A percentile compares a stretch with the other conserved stretches of the same genome.
Evolutionary conservation across 2,329 filamentous ascomycete genomes (phyloP).

Genomic region (Paecilomyces fulvus): DNA sequence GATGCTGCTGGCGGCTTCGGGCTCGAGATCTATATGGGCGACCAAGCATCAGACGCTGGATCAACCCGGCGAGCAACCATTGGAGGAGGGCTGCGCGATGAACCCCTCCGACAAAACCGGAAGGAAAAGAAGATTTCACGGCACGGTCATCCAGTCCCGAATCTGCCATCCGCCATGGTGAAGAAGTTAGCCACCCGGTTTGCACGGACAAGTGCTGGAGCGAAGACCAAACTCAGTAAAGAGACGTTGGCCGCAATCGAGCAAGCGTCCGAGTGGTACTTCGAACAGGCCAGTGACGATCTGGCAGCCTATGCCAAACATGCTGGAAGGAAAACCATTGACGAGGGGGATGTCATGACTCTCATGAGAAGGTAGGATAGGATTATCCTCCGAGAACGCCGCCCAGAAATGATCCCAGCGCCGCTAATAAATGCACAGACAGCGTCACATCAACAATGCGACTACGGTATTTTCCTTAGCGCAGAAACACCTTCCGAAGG

Average conservation of each 20-base stretch:
- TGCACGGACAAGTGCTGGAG: constrained; percentile 55
- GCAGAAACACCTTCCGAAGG: constrained; percentile 69
- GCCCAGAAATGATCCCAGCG: not conserved
- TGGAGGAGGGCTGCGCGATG: constrained; percentile 28
- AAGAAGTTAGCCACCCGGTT: constrained; percentile 60
- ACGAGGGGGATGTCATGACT: constrained; percentile 73
- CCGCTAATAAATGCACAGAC: constrained; percentile 47
- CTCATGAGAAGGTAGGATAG: constrained; percentile 75
- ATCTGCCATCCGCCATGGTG: constrained; percentile 63
- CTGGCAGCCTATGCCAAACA: constrained; percentile 72
- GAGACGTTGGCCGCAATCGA: constrained; percentile 67
- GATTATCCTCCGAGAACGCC: constrained; percentile 20
- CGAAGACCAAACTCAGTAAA: constrained; percentile 61
- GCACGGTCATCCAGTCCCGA: constrained; percentile 67
- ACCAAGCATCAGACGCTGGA: constrained; percentile 20
- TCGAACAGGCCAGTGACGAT: constrained; percentile 78
- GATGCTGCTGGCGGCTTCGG: constrained; percentile 20
- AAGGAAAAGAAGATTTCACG: constrained; percentile 55
- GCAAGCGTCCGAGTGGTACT: constrained; percentile 83
- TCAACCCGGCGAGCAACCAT: constrained; percentile 21
- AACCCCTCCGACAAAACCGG: constrained; percentile 17
- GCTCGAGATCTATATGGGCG: constrained; percentile 21
- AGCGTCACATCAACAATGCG: constrained; percentile 63
- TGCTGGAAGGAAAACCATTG: constrained; percentile 73
- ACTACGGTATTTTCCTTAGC: constrained; percentile 81